Conservation (phyloP, 345 rosid genomes). For the Brassica cretica region DNA sequence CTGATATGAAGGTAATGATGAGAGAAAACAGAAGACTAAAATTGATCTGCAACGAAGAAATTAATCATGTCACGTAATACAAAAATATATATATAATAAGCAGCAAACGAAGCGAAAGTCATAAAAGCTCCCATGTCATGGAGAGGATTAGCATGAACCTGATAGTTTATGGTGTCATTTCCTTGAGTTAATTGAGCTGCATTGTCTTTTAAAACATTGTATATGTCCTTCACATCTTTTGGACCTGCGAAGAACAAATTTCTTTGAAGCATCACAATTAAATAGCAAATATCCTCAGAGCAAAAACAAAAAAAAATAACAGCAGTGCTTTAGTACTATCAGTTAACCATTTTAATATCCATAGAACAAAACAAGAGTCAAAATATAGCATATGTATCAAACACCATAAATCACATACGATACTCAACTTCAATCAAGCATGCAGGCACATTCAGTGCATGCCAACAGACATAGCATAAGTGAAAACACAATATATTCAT, state of each 20-base stretch:
- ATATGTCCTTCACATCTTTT: conserved; percentile 73
- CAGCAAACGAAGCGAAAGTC: conserved; percentile 18
- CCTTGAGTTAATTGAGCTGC: conserved; percentile 59
- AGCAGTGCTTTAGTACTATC: neutral
- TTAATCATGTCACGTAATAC: neutral
- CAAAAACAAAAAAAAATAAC: conserved; percentile 4
- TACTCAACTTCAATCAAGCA: conserved; percentile 14
- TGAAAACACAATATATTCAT: neutral
- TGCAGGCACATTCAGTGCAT: conserved; percentile 9
- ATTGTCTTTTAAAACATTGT: conserved; percentile 65
- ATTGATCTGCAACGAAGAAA: conserved; percentile 62
- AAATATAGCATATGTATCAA: conserved; percentile 9
- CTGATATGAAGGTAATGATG: conserved; percentile 80
- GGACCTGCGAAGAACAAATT: conserved; percentile 53
- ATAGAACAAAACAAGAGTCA: neutral
- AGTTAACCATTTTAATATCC: neutral
- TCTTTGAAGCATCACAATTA: conserved; percentile 19
- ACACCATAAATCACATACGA: neutral
- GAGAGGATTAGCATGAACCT: conserved; percentile 52
- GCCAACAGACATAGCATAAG: conserved; percentile 1
- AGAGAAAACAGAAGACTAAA: conserved; percentile 80
- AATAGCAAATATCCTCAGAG: neutral
- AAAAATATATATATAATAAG: neutral
- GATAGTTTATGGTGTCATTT: conserved; percentile 60
- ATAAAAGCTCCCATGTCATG: conserved; percentile 11